phyloP scores from a whole-genome alignment of 179 eudicot genomes.

The Pouteria campechiana region DNA sequence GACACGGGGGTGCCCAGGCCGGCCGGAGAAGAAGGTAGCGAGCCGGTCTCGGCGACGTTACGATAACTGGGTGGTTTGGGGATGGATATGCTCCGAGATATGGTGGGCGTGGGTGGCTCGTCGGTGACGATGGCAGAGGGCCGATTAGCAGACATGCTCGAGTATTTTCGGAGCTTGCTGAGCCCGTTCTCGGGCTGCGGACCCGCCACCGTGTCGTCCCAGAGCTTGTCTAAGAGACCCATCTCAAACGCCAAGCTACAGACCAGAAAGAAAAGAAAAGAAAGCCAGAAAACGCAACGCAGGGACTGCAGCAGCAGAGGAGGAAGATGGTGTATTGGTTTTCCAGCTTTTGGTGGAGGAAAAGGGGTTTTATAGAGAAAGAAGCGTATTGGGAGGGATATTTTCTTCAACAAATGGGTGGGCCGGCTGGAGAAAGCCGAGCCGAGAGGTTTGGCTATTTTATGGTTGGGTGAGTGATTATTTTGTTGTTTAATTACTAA shows the following conservation, averaged over 20 bases:
- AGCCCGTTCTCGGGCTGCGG: conserved; percentile 46
- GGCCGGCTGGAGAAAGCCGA: no score
- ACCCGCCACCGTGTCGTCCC: conserved; percentile 63
- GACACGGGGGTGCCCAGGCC: conserved; percentile 19
- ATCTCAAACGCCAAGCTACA: conserved; percentile 5
- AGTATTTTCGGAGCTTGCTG: conserved; percentile 30
- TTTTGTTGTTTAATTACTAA: no score
- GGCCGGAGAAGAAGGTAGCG: conserved; percentile 24
- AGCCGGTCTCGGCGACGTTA: conserved; percentile 9
- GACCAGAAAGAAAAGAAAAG: background rate
- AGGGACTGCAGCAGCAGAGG: no score
- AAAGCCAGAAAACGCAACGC: no score
- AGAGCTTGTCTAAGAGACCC: conserved; percentile 46
- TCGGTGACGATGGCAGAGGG: background rate
- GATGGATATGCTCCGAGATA: conserved; percentile 25
- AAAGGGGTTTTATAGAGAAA: no score
- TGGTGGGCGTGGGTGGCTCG: conserved; percentile 9
- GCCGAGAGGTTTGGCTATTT: no score
- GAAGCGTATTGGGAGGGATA: no score
- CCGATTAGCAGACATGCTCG: conserved; percentile 15
- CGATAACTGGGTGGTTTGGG: conserved; percentile 3
- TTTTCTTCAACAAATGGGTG: no score
- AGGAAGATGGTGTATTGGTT: no score
- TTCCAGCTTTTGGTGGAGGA: no score
- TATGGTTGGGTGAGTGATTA: no score